Conservation (phyloP, 441 rosid species). For the Aleurites moluccanus region DNA sequence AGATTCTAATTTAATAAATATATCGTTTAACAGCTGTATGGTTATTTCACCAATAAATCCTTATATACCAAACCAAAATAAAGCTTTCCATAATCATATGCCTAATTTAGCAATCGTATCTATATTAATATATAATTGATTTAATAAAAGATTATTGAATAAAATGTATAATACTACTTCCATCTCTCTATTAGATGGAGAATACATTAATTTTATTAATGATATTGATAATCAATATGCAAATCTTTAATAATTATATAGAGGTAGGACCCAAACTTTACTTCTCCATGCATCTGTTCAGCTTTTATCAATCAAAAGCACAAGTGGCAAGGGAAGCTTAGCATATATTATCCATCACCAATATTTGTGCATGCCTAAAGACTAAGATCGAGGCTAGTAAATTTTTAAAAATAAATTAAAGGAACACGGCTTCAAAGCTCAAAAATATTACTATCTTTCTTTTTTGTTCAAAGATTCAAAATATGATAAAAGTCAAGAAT, state of each 20-base stretch:
- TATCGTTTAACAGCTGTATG: neutral
- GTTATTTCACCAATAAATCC: neutral
- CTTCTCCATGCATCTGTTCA: constrained; percentile 1
- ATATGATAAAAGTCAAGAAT: constrained; percentile 29
- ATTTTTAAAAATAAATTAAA: constrained; percentile 9
- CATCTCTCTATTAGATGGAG: neutral
- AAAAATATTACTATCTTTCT: constrained; percentile 7
- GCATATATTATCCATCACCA: constrained; percentile 16
- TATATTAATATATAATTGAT: neutral
- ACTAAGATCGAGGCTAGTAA: too few relatives aligned
- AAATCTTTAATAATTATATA: too few relatives aligned
- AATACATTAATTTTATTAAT: neutral
- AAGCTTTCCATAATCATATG: neutral
- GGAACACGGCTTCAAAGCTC: constrained; percentile 30
- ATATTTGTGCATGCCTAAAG: constrained; percentile 8
- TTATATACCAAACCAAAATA: neutral
- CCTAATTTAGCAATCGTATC: neutral
- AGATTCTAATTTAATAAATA: neutral
- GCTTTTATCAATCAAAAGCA: constrained; percentile 30
- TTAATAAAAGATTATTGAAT: too few relatives aligned
- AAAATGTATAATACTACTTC: too few relatives aligned
- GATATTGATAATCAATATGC: too few relatives aligned
- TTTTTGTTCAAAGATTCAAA: constrained; percentile 40
- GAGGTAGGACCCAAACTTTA: constrained; percentile 12
- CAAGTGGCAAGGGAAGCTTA: neutral